These are phyloP conservation scores for Moringa oleifera DNA, from an alignment of 345 rosid species.

Conservation along the genomic window DNA sequence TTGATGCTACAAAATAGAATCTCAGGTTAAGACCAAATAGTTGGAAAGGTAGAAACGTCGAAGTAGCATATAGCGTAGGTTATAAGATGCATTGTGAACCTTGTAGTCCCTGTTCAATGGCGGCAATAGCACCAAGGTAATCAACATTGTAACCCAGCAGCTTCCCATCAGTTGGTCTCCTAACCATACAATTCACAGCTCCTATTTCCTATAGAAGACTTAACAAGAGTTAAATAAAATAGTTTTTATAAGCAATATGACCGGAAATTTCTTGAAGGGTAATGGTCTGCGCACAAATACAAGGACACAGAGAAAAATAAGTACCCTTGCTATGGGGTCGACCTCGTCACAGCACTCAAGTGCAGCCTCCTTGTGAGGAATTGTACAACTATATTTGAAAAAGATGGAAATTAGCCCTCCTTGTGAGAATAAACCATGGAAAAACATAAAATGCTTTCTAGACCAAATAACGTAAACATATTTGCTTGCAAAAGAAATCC, in stretches of 20 bases:
- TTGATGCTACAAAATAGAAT: slow-evolving; percentile 15
- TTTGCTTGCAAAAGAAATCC: no score
- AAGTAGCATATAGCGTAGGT: no score
- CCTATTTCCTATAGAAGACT: slow-evolving; percentile 70
- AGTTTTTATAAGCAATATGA: no score
- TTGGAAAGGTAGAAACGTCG: no score
- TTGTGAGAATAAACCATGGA: background rate
- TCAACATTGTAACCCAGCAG: slow-evolving; percentile 82
- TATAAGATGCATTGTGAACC: slow-evolving; percentile 35
- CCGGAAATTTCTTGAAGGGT: slow-evolving; percentile 44
- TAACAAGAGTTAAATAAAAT: no score
- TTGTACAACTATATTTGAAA: slow-evolving; percentile 56
- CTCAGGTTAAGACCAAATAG: no score
- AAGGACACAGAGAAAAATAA: no score
- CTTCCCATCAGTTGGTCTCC: slow-evolving; percentile 73
- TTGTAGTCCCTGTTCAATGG: slow-evolving; percentile 88
- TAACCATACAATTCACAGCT: slow-evolving; percentile 85
- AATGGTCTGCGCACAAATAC: slow-evolving; percentile 37
- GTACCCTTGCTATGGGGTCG: slow-evolving; percentile 88
- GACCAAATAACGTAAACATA: no score
- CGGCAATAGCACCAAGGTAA: slow-evolving; percentile 89
- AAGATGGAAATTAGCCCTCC: background rate
- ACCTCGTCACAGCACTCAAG: slow-evolving; percentile 81
- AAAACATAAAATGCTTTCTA: background rate
- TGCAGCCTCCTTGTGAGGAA: slow-evolving; percentile 92